Base-by-base conservation (phyloP, 208 protist genomes). In the Trypanosoma congolense region DNA sequence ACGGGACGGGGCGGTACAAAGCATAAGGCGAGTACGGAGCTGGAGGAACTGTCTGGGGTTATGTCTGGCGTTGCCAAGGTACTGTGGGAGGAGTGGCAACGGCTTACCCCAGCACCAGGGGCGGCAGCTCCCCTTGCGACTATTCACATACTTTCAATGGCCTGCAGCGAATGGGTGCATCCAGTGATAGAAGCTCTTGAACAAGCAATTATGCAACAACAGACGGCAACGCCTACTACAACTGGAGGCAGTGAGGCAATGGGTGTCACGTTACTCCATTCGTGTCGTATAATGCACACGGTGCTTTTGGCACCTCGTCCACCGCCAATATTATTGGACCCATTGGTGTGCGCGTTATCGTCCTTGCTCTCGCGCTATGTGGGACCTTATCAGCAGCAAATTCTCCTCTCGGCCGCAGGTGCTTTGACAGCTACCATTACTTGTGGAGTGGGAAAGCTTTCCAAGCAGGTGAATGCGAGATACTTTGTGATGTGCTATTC, bases 401-500 rank as follows among this genome's bases (percentile, higher is more conserved):
- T 95, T 46, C 81, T 95, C 18, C 51, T 83, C 9, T 80, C 82
- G 1, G 70, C 79, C 9, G 82, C 70, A 46, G 75, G 81, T 0
- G 75, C 73, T 9, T 65, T 95, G 42, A 70, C 67, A 4, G 70
- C 81, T 8, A 70, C 86, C 29, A 89, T 95, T 60, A 91, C 83
- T 16, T 87, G 76, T 51, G 80, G 83, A 2, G 48, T 65, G 0
- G 56, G 83, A 41, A 58, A 60, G 35, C 62, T 77, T 30, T 70
- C 70, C 12, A 49, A 61, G 4, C 48, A 70, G 18, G 73, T 82
- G 1, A 83, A 87, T 36, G 60, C 60, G 12, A 71, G 73, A n/a
- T 87, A 95, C 52, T 54, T 95, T 48, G 51, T 62, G 21, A 61
- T 83, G 25, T 92, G 81, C 69, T 95, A 95, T 57, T 62, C 65